A percentile compares a stretch with the other conserved stretches of the same genome.
Conservation (phyloP, 352 stramenopile genomes). For the Phytopythium mirpurense region DNA sequence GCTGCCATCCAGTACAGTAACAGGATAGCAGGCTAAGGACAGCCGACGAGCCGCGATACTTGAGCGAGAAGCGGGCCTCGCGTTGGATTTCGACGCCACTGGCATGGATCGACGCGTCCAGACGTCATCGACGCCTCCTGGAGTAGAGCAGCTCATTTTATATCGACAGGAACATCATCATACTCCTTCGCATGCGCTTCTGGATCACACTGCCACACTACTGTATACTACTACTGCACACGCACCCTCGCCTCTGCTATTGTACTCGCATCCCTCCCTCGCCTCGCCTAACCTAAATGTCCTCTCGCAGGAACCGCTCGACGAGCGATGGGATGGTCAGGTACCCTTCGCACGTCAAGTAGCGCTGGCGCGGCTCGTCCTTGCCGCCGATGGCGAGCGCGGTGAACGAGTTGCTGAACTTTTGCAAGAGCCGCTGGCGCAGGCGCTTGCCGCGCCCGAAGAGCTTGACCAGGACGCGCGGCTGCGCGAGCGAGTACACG, state of each 20-base stretch:
- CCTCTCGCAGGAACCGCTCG: conserved; percentile 26
- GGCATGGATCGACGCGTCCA: too few species aligned
- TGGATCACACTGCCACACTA: too few species aligned
- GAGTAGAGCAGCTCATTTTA: too few species aligned
- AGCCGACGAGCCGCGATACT: not conserved
- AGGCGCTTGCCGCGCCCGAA: conserved; percentile 21
- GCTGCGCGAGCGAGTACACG: conserved; percentile 29
- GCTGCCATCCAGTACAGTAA: too few species aligned
- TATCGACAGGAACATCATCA: too few species aligned
- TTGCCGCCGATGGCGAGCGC: conserved; percentile 22
- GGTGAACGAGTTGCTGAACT: conserved; percentile 29
- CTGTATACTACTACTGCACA: too few species aligned
- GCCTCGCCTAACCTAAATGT: conserved; percentile 15
- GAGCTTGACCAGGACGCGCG: conserved; percentile 28
- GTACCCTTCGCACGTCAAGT: conserved; percentile 23
- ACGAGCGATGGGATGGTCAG: conserved; percentile 24
- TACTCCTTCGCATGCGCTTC: not conserved
- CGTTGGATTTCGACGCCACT: too few species aligned
- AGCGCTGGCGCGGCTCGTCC: conserved; percentile 10
- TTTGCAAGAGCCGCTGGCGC: conserved; percentile 21
- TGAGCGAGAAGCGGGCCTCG: too few species aligned
- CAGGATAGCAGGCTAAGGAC: too few species aligned
- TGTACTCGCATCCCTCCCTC: too few species aligned
- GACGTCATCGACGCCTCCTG: too few species aligned
- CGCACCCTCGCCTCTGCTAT: too few species aligned